Percentiles rank a stretch among this genome's conserved stretches.
Conservation (phyloP, 441 rosid genomes). For the Aquilaria agallochum region DNA sequence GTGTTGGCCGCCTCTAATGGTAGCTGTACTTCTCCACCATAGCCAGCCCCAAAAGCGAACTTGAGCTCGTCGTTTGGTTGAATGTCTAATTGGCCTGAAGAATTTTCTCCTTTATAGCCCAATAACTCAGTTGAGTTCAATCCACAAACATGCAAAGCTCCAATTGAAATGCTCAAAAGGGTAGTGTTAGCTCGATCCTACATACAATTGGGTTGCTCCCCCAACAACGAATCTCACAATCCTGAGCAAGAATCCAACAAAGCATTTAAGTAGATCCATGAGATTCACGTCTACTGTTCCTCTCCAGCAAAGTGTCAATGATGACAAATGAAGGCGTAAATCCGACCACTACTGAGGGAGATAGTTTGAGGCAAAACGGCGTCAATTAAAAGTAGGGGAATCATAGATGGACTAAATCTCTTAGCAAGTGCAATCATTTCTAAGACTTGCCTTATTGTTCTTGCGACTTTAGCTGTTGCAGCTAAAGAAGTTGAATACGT, state of each 20-base stretch:
- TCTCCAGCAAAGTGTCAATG: conserved; percentile 66
- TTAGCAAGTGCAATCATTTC: no score
- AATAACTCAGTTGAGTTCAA: conserved; percentile 38
- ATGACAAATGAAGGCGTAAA: conserved; percentile 48
- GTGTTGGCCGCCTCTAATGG: neutral
- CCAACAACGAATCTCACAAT: conserved; percentile 52
- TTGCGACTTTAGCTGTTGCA: no score
- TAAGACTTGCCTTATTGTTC: no score
- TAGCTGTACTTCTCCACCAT: conserved; percentile 62
- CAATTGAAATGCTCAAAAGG: conserved; percentile 53
- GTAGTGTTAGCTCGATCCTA: conserved; percentile 33
- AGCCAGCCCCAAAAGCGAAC: conserved; percentile 39
- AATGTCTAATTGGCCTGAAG: conserved; percentile 42
- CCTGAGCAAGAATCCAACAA: conserved; percentile 44
- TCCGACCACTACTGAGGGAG: conserved; percentile 59
- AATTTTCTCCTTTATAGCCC: conserved; percentile 52
- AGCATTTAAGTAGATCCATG: conserved; percentile 39
- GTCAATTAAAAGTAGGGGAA: no score
- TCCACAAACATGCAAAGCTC: conserved; percentile 78
- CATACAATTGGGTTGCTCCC: conserved; percentile 33
- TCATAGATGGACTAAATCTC: no score
- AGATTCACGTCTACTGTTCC: neutral
- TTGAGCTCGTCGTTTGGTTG: conserved; percentile 29
- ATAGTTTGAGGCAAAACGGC: conserved; percentile 29
- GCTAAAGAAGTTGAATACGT: no score